These are phyloP conservation scores for Pythium angustatum DNA, from an alignment of 352 stramenopile species.

Conservation along the genomic window DNA sequence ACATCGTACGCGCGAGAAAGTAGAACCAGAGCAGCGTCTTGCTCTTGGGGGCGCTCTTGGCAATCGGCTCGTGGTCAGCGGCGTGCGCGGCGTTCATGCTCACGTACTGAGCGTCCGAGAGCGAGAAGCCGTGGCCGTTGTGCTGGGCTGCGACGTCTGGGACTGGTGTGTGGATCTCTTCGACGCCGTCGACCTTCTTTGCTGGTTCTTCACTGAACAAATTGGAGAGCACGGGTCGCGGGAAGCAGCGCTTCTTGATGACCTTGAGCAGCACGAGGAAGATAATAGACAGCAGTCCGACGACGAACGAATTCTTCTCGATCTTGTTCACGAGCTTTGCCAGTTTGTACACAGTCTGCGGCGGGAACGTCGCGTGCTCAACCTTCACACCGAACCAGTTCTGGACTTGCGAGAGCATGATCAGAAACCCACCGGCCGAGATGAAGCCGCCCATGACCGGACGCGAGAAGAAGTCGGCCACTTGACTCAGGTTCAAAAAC, in stretches of 20 bases:
- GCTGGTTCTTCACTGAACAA: slow-evolving; percentile 6
- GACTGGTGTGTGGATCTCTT: neutral
- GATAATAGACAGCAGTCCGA: neutral
- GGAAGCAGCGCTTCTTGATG: slow-evolving; percentile 11
- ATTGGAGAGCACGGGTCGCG: neutral
- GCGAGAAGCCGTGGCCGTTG: slow-evolving; percentile 11
- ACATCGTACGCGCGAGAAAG: slow-evolving; percentile 30
- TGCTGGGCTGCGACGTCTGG: neutral
- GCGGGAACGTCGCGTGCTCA: slow-evolving; percentile 47
- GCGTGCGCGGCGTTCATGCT: slow-evolving; percentile 2
- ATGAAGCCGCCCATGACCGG: slow-evolving; percentile 92
- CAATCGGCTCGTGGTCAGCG: neutral
- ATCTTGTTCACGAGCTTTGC: slow-evolving; percentile 14
- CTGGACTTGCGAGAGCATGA: slow-evolving; percentile 88
- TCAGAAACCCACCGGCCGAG: slow-evolving; percentile 86
- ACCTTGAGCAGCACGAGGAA: slow-evolving; percentile 1
- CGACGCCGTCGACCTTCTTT: neutral
- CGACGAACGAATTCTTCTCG: slow-evolving; percentile 30
- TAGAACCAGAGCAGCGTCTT: neutral
- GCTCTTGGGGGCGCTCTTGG: neutral
- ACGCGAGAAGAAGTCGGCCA: slow-evolving; percentile 90
- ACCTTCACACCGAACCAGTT: slow-evolving; percentile 85
- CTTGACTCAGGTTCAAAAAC: slow-evolving; percentile 71
- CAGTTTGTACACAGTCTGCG: slow-evolving; percentile 61
- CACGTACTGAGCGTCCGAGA: slow-evolving; percentile 10